A percentile compares a stretch with the other conserved stretches of the same genome.
phyloP scores from a whole-genome alignment of 2,329 filamentous ascomycete species.

The Penicillium sumatraense region DNA sequence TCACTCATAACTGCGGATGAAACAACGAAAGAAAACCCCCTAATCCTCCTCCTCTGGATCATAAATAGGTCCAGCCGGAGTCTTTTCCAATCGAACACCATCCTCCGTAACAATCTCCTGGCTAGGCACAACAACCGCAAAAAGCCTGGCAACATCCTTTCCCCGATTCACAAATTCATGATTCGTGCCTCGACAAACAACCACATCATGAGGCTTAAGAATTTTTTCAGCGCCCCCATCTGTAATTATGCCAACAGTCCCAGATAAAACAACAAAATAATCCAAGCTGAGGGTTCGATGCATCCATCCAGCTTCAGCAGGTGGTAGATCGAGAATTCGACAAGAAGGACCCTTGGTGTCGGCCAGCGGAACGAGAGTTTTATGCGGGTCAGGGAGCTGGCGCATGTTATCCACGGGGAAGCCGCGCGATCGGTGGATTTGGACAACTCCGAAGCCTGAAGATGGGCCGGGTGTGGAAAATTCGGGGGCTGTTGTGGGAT shows the following conservation, averaged over 20 bases:
- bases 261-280: conserved; percentile 34
- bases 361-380: conserved; percentile 26
- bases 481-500: conserved; percentile 27
- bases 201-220: conserved; percentile 32
- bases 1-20: too few species aligned
- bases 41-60: conserved; percentile 22
- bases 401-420: conserved; percentile 32
- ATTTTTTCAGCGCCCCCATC: conserved; percentile 35
- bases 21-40: too few species aligned
- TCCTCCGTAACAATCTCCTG: conserved; percentile 45
- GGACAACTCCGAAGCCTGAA: conserved; percentile 30
- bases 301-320: conserved; percentile 25
- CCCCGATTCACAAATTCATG: conserved; percentile 53
- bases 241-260: conserved; percentile 29
- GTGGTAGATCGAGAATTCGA: conserved; percentile 25
- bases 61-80: conserved; percentile 23
- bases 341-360: conserved; percentile 29
- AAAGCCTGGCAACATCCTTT: conserved; percentile 42
- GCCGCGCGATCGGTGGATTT: conserved; percentile 32
- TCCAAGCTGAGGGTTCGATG: conserved; percentile 37
- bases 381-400: conserved; percentile 23
- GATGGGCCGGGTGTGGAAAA: conserved; percentile 21
- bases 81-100: conserved; percentile 45
- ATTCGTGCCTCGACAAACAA: conserved; percentile 45
- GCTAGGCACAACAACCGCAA: conserved; percentile 48